Conservation (phyloP, 2,329 filamentous ascomycete species). For the Xylaria sp. region DNA sequence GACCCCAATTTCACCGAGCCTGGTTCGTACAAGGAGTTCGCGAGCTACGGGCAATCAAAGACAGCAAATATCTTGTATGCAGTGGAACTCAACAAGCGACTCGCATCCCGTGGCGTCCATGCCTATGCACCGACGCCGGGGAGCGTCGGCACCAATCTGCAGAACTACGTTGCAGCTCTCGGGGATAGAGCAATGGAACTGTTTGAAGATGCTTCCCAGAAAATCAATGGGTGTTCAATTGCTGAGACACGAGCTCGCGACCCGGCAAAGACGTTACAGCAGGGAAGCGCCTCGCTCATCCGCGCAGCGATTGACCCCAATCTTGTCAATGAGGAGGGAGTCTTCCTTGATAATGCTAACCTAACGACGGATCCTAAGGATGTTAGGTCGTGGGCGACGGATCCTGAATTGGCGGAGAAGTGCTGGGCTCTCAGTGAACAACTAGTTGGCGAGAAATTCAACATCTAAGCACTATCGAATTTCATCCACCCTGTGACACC, state of each 20-base stretch:
- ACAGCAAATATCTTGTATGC: conserved; percentile 59
- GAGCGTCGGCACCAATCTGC: conserved; percentile 45
- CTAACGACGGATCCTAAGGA: conserved; percentile 45
- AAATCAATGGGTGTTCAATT: conserved; percentile 41
- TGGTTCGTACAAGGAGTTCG: conserved; percentile 51
- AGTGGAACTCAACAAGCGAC: conserved; percentile 49
- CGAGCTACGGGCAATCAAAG: conserved; percentile 58
- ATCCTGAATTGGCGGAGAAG: conserved; percentile 52
- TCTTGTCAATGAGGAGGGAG: conserved; percentile 48
- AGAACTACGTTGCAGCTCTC: conserved; percentile 36
- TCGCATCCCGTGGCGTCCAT: conserved; percentile 45
- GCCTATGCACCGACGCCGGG: conserved; percentile 56
- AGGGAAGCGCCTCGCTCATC: conserved; percentile 56
- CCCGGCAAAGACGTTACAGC: conserved; percentile 52
- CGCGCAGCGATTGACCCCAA: conserved; percentile 57
- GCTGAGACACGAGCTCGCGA: conserved; percentile 36
- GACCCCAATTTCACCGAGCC: conserved; percentile 47
- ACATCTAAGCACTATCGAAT: conserved; percentile 15
- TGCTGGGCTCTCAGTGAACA: conserved; percentile 54
- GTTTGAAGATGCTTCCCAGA: conserved; percentile 38
- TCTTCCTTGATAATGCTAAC: conserved; percentile 53
- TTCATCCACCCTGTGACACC: neutral
- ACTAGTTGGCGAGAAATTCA: conserved; percentile 52
- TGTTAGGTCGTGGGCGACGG: conserved; percentile 50
- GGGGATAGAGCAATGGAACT: conserved; percentile 35